phyloP scores from a whole-genome alignment of 129 eudicot species.

The Centella asiatica region DNA sequence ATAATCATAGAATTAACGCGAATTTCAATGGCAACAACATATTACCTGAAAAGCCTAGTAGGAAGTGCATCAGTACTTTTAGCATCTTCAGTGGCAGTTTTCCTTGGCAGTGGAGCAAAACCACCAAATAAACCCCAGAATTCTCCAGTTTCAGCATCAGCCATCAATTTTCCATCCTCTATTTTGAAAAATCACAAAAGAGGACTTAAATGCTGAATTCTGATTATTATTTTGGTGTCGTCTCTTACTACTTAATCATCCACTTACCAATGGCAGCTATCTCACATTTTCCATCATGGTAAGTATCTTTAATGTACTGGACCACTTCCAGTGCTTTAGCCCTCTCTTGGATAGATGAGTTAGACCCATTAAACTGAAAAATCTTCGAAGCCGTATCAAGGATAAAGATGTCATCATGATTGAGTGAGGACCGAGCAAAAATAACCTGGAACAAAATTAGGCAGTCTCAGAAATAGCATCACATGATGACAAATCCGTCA shows the following conservation, averaged over 20 bases:
- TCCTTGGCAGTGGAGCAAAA: slow-evolving; percentile 97
- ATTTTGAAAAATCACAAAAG: slow-evolving; percentile 4
- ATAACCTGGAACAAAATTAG: slow-evolving; percentile 45
- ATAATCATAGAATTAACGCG: neutral
- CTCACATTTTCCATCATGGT: slow-evolving; percentile 96
- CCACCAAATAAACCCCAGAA: slow-evolving; percentile 99
- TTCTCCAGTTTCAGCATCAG: slow-evolving; percentile 94
- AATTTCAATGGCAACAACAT: neutral
- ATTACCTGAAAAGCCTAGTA: slow-evolving; percentile 58
- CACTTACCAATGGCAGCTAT: slow-evolving; percentile 81
- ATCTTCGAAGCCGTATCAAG: slow-evolving; percentile 81
- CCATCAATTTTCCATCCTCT: slow-evolving; percentile 99
- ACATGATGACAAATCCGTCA: slow-evolving; percentile 2
- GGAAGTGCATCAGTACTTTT: slow-evolving; percentile 29
- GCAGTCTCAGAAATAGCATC: neutral
- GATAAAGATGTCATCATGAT: slow-evolving; percentile 88
- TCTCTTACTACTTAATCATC: slow-evolving; percentile 10
- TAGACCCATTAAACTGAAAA: slow-evolving; percentile 88
- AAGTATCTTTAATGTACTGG: slow-evolving; percentile 87
- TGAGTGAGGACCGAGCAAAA: slow-evolving; percentile 83
- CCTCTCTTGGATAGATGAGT: slow-evolving; percentile 92
- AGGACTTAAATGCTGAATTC: slow-evolving; percentile 5
- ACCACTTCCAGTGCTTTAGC: slow-evolving; percentile 98
- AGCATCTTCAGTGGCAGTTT: slow-evolving; percentile 43
- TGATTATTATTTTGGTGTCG: neutral